A percentile compares a stretch with the other conserved stretches of the same genome.
These are phyloP conservation scores for Sclerotinia subarctica DNA, from an alignment of 2,329 filamentous ascomycete species.

Conservation along the genomic window DNA sequence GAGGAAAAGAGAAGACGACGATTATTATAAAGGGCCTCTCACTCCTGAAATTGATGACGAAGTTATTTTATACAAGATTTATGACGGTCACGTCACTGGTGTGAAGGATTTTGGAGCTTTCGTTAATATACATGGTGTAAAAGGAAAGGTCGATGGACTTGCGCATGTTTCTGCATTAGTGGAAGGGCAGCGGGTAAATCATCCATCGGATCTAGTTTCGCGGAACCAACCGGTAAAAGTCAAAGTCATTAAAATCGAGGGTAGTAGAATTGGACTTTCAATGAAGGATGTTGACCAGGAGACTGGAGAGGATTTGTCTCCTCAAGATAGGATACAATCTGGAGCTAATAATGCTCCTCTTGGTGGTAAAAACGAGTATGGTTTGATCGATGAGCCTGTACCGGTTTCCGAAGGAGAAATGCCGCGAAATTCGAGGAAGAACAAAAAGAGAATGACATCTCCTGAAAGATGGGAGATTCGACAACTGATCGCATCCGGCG, in stretches of 20 bases:
- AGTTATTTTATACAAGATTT: constrained; percentile 81
- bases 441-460: constrained; percentile 91
- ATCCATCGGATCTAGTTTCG: constrained; percentile 83
- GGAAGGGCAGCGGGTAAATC: constrained; percentile 80
- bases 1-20: constrained; percentile 47
- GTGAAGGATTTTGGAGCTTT: constrained; percentile 96
- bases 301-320: constrained; percentile 78
- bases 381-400: constrained; percentile 48
- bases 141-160: constrained; percentile 84
- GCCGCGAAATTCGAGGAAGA: constrained; percentile 51
- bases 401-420: constrained; percentile 62
- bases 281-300: constrained; percentile 97
- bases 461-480: constrained; percentile 97
- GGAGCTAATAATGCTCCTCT: constrained; percentile 87
- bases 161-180: constrained; percentile 91
- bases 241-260: constrained; percentile 86
- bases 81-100: constrained; percentile 84
- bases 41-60: constrained; percentile 75
- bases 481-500: constrained; percentile 92
- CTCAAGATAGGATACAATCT: constrained; percentile 74
- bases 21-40: constrained; percentile 63
- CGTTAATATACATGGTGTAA: constrained; percentile 84
- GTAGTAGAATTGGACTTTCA: constrained; percentile 76
- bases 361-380: constrained; percentile 59
- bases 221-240: constrained; percentile 84